These are phyloP conservation scores for Colletotrichum caudatum DNA, from an alignment of 2,329 filamentous ascomycete species.

Conservation along the genomic window DNA sequence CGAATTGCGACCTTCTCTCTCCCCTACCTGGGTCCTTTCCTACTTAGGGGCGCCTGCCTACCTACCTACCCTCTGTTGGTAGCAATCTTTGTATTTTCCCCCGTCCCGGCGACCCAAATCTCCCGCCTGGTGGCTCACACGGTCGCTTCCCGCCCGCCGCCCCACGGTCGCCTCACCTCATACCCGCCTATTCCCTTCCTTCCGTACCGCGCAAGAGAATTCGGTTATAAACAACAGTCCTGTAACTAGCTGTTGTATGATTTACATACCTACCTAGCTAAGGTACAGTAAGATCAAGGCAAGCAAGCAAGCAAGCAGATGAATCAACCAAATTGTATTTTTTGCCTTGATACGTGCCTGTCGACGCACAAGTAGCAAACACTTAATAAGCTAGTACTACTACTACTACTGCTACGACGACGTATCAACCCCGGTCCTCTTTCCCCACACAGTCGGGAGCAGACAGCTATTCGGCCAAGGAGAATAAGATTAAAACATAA, in stretches of 20 bases:
- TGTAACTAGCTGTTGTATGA: too few species aligned
- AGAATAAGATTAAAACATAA: neutral
- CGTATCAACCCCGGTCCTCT: neutral
- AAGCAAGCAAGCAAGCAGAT: neutral
- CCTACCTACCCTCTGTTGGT: neutral
- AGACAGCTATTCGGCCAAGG: neutral
- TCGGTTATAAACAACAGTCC: neutral
- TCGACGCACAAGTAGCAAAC: neutral
- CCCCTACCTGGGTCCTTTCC: neutral
- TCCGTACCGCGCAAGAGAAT: slow-evolving; percentile 20
- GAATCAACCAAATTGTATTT: neutral
- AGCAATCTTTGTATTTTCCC: slow-evolving; percentile 3
- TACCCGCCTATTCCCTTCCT: slow-evolving; percentile 23
- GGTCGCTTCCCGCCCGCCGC: slow-evolving; percentile 6
- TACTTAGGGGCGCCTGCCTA: too few species aligned
- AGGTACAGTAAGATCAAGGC: neutral
- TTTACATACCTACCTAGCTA: neutral
- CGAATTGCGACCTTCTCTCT: neutral
- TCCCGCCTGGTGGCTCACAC: slow-evolving; percentile 1
- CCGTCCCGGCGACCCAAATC: neutral
- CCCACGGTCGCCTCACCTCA: slow-evolving; percentile 23
- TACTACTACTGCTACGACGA: too few species aligned
- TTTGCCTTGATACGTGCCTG: neutral
- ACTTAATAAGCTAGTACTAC: neutral
- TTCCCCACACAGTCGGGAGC: neutral